Evolutionary conservation across 2,329 filamentous ascomycete species (phyloP), one percentile per base, ranked within the genome.

Genomic region (Periconia macrospinosa): DNA sequence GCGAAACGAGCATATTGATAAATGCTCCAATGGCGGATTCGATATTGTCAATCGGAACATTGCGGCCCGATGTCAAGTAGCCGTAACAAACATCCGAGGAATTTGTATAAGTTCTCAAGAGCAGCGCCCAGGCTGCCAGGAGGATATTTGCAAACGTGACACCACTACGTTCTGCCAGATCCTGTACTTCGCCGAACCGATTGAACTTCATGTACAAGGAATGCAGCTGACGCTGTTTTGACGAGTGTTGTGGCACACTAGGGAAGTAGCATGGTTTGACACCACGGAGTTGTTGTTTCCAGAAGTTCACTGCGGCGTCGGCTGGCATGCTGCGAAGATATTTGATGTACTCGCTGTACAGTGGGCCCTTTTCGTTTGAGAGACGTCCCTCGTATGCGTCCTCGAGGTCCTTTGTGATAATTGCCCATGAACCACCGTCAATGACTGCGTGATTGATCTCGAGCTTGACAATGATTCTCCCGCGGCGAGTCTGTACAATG

Each of bases 11-110:
- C 68, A 78, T 78, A 52, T 76, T 77, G 53, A 79, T 75, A 51
- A 77, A 76, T 3, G 76, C 69, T 1, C 80, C 80, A 42, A 81
- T 75, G 18, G 76, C 76, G 23, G 76, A 72, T 45, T 80, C 71
- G 11, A 82, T 77, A 1, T 73, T 73, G 6, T 73, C 63, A 9
- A 82, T 66, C 2, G 77, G 76, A 14, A 77, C 69, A 58, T 82
- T 79, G 10, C 72, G 69, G 10, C 71, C 71, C 1, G 71, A 71
- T 2, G 71, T 71, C 11, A 73, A 59, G 45, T 75, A 75, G 8
- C 70, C 71, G 41, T 72, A 75, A 52, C 70, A 73, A 1, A 73
- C 62, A 50, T 72, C 70, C 1, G 67, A 60, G 0, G 65, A 64
- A 2, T 56, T 55, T 13, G 68, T 70, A 51, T 69, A 72, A 18